Evolutionary conservation across 1,139 yeast genomes (phyloP), one percentile per base, ranked within the genome.

Genomic region (Zygoascus hellenicus): DNA sequence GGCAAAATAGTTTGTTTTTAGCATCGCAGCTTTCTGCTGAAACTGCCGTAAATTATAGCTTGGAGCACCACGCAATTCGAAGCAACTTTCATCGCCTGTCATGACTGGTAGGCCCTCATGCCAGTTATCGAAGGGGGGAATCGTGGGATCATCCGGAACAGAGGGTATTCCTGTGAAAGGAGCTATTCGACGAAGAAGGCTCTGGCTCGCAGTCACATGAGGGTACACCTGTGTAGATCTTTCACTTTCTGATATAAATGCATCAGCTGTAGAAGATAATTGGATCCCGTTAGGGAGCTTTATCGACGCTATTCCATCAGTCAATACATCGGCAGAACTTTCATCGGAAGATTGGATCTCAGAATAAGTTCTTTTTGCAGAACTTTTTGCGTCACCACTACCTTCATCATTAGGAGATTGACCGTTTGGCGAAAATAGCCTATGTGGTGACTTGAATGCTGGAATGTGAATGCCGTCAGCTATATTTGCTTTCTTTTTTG

Each of bases 31-130:
- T 54, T 79, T 71, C 14, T 74, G 65, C 51, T 75, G 75, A 60
- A 89, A 89, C 51, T 85, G 83, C 0, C 66, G 58, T 16, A 81
- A 66, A 0, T 82, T 71, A 59, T 84, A 87, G 48, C 75, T 71
- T 30, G 78, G 72, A 13, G 82, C 78, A 53, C 85, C 95, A 54
- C 82, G 87, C 60, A 86, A 87, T 3, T 52, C 51, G 2, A 33
- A 33, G 29, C 29, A 28, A n/a, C 38, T 39, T 26, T 53, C 57
- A 32, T 55, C 55, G 29, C 47, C 38, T 10, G 41, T 46, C 9
- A 47, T 51, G 13, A 47, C 48, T n/a, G 49, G 52, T 28, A 45
- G 31, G 2, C 56, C 54, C 11, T 48, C 44, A 37, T 54, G 57
- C 59, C 59, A 57, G 15, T 48, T 52, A 38, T 54, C 58, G 36